Base-by-base conservation (phyloP, 2,329 filamentous ascomycete genomes). In the Microthyrium microscopicum region DNA sequence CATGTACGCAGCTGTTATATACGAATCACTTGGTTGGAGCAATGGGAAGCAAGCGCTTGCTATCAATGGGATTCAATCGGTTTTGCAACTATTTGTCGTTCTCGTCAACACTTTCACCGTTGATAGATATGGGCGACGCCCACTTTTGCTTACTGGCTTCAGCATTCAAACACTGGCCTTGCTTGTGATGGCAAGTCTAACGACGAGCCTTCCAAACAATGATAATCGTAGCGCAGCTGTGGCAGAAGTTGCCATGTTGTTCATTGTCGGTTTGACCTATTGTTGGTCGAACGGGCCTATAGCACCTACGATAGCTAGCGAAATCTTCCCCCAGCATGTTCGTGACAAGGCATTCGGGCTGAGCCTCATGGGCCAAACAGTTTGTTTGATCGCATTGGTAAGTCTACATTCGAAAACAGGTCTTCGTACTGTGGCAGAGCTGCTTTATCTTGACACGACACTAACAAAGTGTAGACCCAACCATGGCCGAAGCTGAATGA, bases 261-360 rank as follows among this genome's bases (percentile, higher is more conserved):
- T 60, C 39, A 54, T 58, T 29, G 54, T 58, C 15, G 56, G 56
- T 0, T 39, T 59, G 20, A 57, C 54, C 1, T 59, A 59, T 41
- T 56, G 54, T 37, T 57, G 51, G 51, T 51, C 48, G 5, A 58
- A 58, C 26, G 54, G 56, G 2, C 55, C 55, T 3, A 49, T 58
- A 24, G 41, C 56, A 4, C 49, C 53, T 0, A 46, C 52, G 2
- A 46, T 58, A 11, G 52, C 52, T 13, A 46, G 49, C 0, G 54
- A 57, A 37, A 58, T 58, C 32, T 58, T 58, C 33, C 56, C 55
- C 1, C 51, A 54, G 29, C 51, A 58, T 39, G 54, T 58, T 11
- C 42, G 56, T 29, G 56, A 58, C 36, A 56, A 57, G 38, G 54
- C 49, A 3, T 56, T 55, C 33, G 48, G 49, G 12, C 40, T 56